Conservation (phyloP, 306 rosid species). For the Acacia melanoxylon region DNA sequence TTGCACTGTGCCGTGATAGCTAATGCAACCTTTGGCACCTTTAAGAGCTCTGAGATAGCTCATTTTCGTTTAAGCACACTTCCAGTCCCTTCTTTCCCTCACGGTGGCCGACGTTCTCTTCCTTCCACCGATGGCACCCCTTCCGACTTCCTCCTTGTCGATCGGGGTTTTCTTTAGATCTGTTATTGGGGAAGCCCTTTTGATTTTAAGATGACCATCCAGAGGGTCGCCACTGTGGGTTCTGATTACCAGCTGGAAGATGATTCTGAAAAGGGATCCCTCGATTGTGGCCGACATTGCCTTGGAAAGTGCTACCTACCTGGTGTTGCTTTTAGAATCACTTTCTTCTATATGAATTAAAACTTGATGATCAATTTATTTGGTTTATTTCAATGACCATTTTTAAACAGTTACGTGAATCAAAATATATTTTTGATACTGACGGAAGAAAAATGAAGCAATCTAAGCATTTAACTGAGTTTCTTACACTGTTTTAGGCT, state of each 20-base stretch:
- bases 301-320: conserved; percentile 34
- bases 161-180: too few relatives aligned
- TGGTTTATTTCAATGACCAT: background rate
- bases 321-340: background rate
- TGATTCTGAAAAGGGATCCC: background rate
- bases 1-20: too few relatives aligned
- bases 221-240: conserved; percentile 28
- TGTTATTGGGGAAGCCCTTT: too few relatives aligned
- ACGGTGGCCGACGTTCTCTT: too few relatives aligned
- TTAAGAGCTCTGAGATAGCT: background rate
- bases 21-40: background rate
- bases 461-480: too few relatives aligned
- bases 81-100: background rate
- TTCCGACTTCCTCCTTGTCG: too few relatives aligned
- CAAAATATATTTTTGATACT: too few relatives aligned
- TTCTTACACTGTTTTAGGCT: too few relatives aligned
- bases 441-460: too few relatives aligned
- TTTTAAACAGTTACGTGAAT: too few relatives aligned
- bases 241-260: conserved; percentile 39
- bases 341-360: background rate
- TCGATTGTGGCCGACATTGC: conserved; percentile 33
- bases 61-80: background rate
- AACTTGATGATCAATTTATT: background rate
- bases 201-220: too few relatives aligned
- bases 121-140: too few relatives aligned